Percentiles rank a stretch among this genome's conserved stretches.
Conservation (phyloP, 345 rosid genomes). For the Pistacia vera region DNA sequence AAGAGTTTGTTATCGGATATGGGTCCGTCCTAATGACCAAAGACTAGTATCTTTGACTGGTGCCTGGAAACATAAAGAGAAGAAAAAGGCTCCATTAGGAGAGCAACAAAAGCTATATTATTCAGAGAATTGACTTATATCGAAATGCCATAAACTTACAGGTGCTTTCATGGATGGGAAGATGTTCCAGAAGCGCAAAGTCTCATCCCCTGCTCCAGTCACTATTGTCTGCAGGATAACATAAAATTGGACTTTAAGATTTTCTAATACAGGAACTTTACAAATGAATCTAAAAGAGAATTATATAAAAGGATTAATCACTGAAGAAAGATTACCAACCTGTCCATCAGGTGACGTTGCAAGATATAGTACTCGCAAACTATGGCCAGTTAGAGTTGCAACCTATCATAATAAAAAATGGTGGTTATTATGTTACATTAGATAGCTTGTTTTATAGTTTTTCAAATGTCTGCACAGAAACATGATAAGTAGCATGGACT, state of each 20-base stretch:
- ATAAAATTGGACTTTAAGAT: neutral
- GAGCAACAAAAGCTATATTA: neutral
- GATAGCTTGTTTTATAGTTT: neutral
- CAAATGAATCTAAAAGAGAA: neutral
- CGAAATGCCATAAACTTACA: slow-evolving; percentile 35
- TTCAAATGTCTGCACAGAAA: neutral
- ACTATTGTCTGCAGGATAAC: slow-evolving; percentile 73
- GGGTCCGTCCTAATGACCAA: slow-evolving; percentile 90
- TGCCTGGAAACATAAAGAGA: slow-evolving; percentile 48
- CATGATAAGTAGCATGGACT: too few species aligned
- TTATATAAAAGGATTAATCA: neutral
- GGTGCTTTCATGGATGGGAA: slow-evolving; percentile 85
- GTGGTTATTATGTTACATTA: neutral
- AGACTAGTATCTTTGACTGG: slow-evolving; percentile 91
- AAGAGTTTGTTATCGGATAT: slow-evolving; percentile 55
- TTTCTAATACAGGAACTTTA: neutral
- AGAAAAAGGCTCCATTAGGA: neutral
- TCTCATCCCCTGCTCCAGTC: slow-evolving; percentile 99
- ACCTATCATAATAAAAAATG: slow-evolving; percentile 40
- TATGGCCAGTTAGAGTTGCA: slow-evolving; percentile 89
- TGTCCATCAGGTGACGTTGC: slow-evolving; percentile 95
- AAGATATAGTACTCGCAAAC: slow-evolving; percentile 90
- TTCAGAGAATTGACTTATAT: neutral
- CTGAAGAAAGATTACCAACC: slow-evolving; percentile 25
- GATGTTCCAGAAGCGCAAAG: slow-evolving; percentile 88